Conservation (phyloP, 1,284 basidiomycete genomes). For the Cutaneotrichosporon cutaneum region DNA sequence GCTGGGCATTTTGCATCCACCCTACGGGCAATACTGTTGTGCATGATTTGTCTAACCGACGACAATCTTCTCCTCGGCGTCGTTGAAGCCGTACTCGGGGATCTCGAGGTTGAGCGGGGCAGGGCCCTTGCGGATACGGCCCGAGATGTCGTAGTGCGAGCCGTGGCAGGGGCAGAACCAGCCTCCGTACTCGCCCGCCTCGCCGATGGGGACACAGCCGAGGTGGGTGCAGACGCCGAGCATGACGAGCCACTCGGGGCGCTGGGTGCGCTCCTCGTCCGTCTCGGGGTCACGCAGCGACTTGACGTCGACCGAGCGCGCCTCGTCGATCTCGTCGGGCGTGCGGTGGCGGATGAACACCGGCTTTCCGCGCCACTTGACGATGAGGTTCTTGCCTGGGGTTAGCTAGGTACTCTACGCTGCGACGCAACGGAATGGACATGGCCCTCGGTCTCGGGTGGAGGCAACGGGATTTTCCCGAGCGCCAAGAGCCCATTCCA, state of each 20-base stretch:
- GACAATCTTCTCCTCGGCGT: slow-evolving; percentile 81
- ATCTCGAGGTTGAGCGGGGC: slow-evolving; percentile 95
- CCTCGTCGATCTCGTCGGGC: slow-evolving; percentile 87
- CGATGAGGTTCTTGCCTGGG: slow-evolving; percentile 64
- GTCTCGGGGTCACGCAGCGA: slow-evolving; percentile 85
- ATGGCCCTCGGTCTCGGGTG: neutral
- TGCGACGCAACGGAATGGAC: too few species aligned
- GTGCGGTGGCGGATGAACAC: slow-evolving; percentile 99
- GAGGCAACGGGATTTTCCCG: neutral
- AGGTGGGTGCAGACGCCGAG: slow-evolving; percentile 97
- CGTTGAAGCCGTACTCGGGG: slow-evolving; percentile 81
- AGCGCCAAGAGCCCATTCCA: neutral
- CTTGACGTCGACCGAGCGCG: slow-evolving; percentile 80
- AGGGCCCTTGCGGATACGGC: slow-evolving; percentile 91
- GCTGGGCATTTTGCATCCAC: slow-evolving; percentile 8
- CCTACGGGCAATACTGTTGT: slow-evolving; percentile 7
- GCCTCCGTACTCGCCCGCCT: slow-evolving; percentile 96
- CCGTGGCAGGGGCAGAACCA: slow-evolving; percentile 99
- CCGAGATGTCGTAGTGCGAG: slow-evolving; percentile 84
- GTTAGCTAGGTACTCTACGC: slow-evolving; percentile 7
- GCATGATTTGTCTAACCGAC: slow-evolving; percentile 65
- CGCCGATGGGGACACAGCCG: slow-evolving; percentile 97
- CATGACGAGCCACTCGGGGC: slow-evolving; percentile 98
- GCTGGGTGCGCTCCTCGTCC: slow-evolving; percentile 84
- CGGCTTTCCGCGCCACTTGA: slow-evolving; percentile 99